phyloP scores from a whole-genome alignment of 345 rosid genomes.

The Garcia nutans region DNA sequence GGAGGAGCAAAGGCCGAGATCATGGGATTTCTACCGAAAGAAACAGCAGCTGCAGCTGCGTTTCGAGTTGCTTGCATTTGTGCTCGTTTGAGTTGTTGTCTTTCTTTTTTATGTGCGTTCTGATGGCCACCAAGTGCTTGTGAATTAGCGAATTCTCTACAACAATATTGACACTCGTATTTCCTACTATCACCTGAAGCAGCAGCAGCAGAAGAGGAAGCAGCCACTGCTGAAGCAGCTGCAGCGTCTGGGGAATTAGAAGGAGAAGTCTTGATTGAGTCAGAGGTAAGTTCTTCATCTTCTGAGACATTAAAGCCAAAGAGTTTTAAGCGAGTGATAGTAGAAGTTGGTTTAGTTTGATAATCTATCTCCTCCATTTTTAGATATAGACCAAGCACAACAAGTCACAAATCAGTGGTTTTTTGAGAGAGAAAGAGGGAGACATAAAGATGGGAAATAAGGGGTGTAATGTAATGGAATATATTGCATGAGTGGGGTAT shows the following conservation, averaged over 20 bases:
- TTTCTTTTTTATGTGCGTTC: slow-evolving; percentile 96
- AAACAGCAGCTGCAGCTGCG: slow-evolving; percentile 36
- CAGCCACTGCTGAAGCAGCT: not conserved
- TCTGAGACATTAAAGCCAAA: slow-evolving; percentile 81
- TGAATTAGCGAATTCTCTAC: slow-evolving; percentile 83
- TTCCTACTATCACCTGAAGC: slow-evolving; percentile 38
- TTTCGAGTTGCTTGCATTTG: slow-evolving; percentile 72
- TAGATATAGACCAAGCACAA: not conserved
- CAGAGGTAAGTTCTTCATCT: slow-evolving; percentile 38
- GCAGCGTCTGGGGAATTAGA: slow-evolving; percentile 5
- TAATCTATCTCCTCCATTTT: slow-evolving; percentile 57
- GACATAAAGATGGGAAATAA: slow-evolving; percentile 11
- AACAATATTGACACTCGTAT: slow-evolving; percentile 89
- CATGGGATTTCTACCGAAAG: slow-evolving; percentile 58
- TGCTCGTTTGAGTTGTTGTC: slow-evolving; percentile 84
- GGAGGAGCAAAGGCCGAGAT: slow-evolving; percentile 52
- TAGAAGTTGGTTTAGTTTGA: slow-evolving; percentile 34
- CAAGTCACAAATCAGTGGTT: not conserved
- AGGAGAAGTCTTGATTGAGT: slow-evolving; percentile 13
- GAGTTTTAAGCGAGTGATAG: slow-evolving; percentile 60
- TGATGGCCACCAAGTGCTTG: slow-evolving; percentile 99
- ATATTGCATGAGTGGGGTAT: slow-evolving; percentile 43
- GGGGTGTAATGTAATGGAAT: slow-evolving; percentile 3
- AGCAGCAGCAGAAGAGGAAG: not conserved
- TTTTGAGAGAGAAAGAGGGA: slow-evolving; percentile 11